These are phyloP conservation scores for Xylariaceae sp. DNA, from an alignment of 2,329 filamentous ascomycete genomes.

Conservation along the genomic window DNA sequence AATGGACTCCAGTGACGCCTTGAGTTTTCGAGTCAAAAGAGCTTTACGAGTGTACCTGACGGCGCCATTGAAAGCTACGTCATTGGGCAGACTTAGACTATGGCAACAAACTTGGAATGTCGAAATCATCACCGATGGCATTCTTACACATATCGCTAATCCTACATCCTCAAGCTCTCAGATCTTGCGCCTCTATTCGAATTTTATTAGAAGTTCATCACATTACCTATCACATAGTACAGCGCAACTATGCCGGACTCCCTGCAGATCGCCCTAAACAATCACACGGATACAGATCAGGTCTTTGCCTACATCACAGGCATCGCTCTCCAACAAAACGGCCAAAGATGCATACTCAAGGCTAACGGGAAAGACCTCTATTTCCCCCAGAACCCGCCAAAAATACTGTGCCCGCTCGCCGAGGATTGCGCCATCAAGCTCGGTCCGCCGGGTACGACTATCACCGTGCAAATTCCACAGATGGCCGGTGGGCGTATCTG, in stretches of 20 bases:
- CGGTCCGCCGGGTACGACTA: conserved; percentile 50
- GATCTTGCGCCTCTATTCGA: too few species aligned
- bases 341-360: conserved; percentile 36
- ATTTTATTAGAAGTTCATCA: too few species aligned
- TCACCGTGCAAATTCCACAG: conserved; percentile 56
- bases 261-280: conserved; percentile 53
- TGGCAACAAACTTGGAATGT: too few species aligned
- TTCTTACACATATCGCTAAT: too few species aligned
- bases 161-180: too few species aligned
- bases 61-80: too few species aligned
- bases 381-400: conserved; percentile 50
- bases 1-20: too few species aligned
- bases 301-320: conserved; percentile 66
- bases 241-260: conserved; percentile 35
- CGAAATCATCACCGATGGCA: too few species aligned
- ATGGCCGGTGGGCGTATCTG: conserved; percentile 62
- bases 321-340: conserved; percentile 46
- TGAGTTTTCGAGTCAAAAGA: too few species aligned
- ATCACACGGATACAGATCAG: conserved; percentile 48
- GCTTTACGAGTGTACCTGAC: too few species aligned
- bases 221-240: not conserved
- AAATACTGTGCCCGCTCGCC: conserved; percentile 45
- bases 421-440: conserved; percentile 58
- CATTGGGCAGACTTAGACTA: too few species aligned
- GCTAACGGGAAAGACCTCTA: conserved; percentile 50